Base-by-base conservation (phyloP, 768 basidiomycete species). In the Hydnum rufescens region DNA sequence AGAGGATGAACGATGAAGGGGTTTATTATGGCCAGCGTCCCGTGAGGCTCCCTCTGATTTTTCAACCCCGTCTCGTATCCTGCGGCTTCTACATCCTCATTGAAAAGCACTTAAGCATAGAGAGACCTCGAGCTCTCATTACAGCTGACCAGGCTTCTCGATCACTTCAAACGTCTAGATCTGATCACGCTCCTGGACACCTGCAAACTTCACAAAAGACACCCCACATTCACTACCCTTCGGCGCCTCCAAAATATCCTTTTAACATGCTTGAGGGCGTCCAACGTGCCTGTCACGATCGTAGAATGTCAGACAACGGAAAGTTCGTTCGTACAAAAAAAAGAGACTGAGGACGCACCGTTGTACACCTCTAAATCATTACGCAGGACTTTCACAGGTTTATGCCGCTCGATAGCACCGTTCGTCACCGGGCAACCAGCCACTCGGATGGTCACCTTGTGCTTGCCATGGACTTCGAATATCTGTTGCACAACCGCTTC, bases 191-290 rank as follows among this genome's bases (percentile, higher is more conserved):
- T 73, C 78, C 56, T 68, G 73, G 54, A 95, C 68, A 58, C 80
- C 78, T 52, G 73, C 70, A 58, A 82, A 96, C 28, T 71, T 72
- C 29, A 74, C 72, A 50, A 97, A 66, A 57, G 76, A 76, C 54
- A 97, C 70, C 4, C 95, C 95, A 61, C 90, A 97, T 63, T 97
- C 93, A 32, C 75, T 75, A 31, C 90, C 93, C 64, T 95, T 95
- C 49, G 80, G 74, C 30, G 82, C 76, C 63, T 96, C 87, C 6
- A 66, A 72, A 19, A 95, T 78, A 57, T 97, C 92, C 62, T 81
- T 83, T 67, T 95, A 58, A 83, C 66, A 52, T 89, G 84, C 59
- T 78, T 82, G 63, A 99, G 70, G 1, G 90, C 86, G 47, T 83
- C 79, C 58, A 99, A 65, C 2, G 69, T 67, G 5, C 90, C 90